Evolutionary conservation across 768 basidiomycete genomes (phyloP), one percentile per base, ranked within the genome.

Genomic region (Chalciporus piperatus): DNA sequence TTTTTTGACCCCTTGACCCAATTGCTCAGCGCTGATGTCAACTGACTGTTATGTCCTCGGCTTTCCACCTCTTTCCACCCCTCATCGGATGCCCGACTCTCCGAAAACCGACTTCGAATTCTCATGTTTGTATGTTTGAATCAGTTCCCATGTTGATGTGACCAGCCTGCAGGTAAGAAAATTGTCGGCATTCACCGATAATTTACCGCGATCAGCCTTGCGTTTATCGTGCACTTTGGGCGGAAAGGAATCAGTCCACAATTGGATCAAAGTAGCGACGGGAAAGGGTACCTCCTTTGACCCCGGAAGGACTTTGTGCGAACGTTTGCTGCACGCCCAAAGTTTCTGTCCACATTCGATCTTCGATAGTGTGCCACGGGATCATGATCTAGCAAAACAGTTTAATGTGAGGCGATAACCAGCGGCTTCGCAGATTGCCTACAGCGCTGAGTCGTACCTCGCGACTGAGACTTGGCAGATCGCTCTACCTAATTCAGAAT

Each of bases 401-500:
- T 22, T 22, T 22, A 22, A 22, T n/a, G n/a, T n/a, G n/a, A n/a
- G n/a, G n/a, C n/a, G n/a, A n/a, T n/a, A n/a, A n/a, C n/a, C n/a
- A n/a, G n/a, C n/a, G n/a, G n/a, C n/a, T n/a, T n/a, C n/a, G n/a
- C n/a, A n/a, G n/a, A n/a, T n/a, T n/a, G n/a, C n/a, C n/a, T 47
- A 27, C 4, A 48, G 11, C 14, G 25, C 48, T 13, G 39, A 41
- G 19, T 42, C 50, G 11, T 55, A 49, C 30, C 43, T 44, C 11
- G 59, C 47, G 45, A 54, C 55, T 8, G 58, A 51, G 37, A 41
- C 54, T 54, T 66, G 68, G 16, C 49, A 45, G 11, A 54, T 68
- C 38, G 68, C 67, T n/a, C 44, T 74, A 22, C 71, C 72, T n/a
- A 67, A 73, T 50, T 60, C 69, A 4, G 55, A 63, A 4, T 67